phyloP scores from a whole-genome alignment of 441 rosid species.

The Arabidopsis lyrata region DNA sequence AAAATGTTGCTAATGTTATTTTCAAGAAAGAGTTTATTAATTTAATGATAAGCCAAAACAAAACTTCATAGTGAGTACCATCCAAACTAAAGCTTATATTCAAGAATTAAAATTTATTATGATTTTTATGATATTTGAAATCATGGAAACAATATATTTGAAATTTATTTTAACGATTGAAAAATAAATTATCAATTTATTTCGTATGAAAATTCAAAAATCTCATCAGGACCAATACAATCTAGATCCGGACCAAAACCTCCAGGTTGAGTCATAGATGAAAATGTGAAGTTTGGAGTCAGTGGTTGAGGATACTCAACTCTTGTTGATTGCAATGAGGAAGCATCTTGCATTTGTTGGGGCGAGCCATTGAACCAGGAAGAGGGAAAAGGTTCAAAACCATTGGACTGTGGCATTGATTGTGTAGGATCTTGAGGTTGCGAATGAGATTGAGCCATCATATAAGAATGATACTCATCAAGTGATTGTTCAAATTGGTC shows the following conservation, averaged over 20 bases:
- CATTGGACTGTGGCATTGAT: slow-evolving; percentile 10
- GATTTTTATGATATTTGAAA: not conserved
- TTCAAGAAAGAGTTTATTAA: too few species aligned
- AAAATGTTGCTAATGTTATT: too few species aligned
- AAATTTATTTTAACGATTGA: not conserved
- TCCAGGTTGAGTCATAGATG: slow-evolving; percentile 24
- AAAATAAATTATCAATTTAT: not conserved
- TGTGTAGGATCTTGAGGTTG: slow-evolving; percentile 14
- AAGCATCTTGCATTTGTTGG: slow-evolving; percentile 25
- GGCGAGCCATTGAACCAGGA: not conserved
- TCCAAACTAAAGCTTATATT: not conserved
- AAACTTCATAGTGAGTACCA: too few species aligned
- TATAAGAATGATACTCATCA: slow-evolving; percentile 17
- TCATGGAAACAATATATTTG: not conserved
- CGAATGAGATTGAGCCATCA: not conserved
- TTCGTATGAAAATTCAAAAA: not conserved
- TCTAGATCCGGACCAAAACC: not conserved
- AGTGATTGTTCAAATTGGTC: slow-evolving; percentile 23
- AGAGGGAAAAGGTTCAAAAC: slow-evolving; percentile 22
- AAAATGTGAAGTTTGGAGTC: slow-evolving; percentile 26
- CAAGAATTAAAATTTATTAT: not conserved
- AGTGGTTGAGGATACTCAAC: slow-evolving; percentile 23
- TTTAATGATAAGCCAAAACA: too few species aligned
- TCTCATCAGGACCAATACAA: not conserved
- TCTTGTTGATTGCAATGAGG: slow-evolving; percentile 20